These are phyloP conservation scores for Vararia minispora DNA, from an alignment of 768 basidiomycete species.

Conservation along the genomic window DNA sequence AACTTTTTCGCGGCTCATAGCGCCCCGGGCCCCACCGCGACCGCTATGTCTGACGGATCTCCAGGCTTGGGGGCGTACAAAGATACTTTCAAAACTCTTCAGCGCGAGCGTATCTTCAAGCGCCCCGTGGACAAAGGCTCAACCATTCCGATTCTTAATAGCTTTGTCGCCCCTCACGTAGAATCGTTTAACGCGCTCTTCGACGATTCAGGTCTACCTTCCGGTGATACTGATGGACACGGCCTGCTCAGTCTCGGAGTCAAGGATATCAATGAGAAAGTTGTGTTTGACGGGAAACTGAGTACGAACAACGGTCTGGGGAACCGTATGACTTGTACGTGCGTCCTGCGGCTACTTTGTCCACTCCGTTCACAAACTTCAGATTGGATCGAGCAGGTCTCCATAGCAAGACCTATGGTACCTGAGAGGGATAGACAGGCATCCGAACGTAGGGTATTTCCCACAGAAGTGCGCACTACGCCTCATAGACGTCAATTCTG, in stretches of 20 bases:
- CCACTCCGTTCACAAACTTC: conserved; percentile 11
- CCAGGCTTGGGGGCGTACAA: conserved; percentile 26
- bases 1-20: too few relatives aligned
- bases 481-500: not conserved
- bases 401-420: conserved; percentile 77
- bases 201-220: conserved; percentile 77
- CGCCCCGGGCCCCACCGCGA: too few relatives aligned
- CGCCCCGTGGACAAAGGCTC: conserved; percentile 60
- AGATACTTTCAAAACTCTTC: conserved; percentile 69
- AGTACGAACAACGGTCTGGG: conserved; percentile 51
- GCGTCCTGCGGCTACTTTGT: conserved; percentile 5
- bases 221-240: conserved; percentile 63
- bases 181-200: conserved; percentile 96
- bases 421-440: conserved; percentile 71
- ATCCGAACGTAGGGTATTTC: conserved; percentile 71
- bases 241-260: conserved; percentile 73
- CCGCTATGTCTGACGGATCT: conserved; percentile 50
- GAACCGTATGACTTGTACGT: conserved; percentile 77
- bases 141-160: conserved; percentile 74
- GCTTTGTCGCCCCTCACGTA: conserved; percentile 88
- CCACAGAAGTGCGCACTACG: conserved; percentile 62
- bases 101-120: conserved; percentile 67
- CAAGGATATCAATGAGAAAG: conserved; percentile 80
- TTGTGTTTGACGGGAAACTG: conserved; percentile 79
- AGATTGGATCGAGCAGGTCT: conserved; percentile 90